Evolutionary conservation across 192 early-diverging fungal genomes (phyloP), one percentile per base, ranked within the genome.

Genomic region (Gamsiella multidivaricata): DNA sequence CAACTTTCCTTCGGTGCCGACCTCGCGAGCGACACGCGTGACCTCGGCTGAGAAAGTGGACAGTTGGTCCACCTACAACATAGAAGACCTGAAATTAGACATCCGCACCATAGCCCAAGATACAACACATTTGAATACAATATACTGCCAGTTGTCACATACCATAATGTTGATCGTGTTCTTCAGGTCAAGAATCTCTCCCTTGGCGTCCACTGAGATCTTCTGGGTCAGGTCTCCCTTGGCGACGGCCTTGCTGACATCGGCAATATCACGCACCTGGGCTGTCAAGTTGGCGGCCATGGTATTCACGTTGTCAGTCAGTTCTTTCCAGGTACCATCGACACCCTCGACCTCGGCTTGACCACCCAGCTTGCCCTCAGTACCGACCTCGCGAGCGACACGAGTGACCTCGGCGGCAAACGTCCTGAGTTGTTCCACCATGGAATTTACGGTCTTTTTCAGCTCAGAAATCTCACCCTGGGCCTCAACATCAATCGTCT

Each of bases 111-210:
- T n/a, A n/a, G n/a, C n/a, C n/a, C n/a, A n/a, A n/a, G n/a, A n/a
- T n/a, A n/a, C n/a, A n/a, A n/a, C n/a, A n/a, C n/a, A n/a, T n/a
- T n/a, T n/a, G n/a, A n/a, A n/a, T n/a, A n/a, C n/a, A n/a, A n/a
- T n/a, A n/a, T n/a, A n/a, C n/a, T n/a, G n/a, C n/a, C n/a, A n/a
- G n/a, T n/a, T n/a, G n/a, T n/a, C n/a, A n/a, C n/a, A n/a, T n/a
- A n/a, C 92, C 86, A 93, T 89, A 31, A 57, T 80, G 81, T 93
- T 93, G 63, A 93, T 85, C 0, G 89, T 91, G n/a, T 82, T 72
- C 68, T 90, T 91, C 8, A 93, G 80, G 52, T 91, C 89, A 29
- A 82, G 66, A 54, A 91, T 88, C 75, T 93, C 92, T 50, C 92
- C 92, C 43, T 75, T 73, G n/a, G 80, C 85, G 32, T 89, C 86